Base-by-base conservation (phyloP, 1,284 basidiomycete species). In the Vanrija sp. region DNA sequence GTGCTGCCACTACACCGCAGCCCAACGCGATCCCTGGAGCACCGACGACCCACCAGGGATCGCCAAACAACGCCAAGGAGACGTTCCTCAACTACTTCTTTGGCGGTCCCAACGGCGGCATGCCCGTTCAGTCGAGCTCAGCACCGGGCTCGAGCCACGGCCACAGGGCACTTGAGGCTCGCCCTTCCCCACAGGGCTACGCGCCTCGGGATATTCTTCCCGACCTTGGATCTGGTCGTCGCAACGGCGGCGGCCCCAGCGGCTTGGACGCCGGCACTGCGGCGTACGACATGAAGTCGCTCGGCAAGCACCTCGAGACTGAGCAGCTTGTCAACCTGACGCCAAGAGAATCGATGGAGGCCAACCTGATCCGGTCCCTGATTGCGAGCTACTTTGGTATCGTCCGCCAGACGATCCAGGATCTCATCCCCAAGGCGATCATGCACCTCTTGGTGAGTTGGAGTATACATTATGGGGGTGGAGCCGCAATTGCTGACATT, bases 211-310 rank as follows among this genome's bases (percentile, higher is more conserved):
- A 75, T 42, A 49, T 75, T 14, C 65, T 78, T 49, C 76, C 75
- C 9, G 76, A 78, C 65, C 62, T 78, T 12, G 72, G 69, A 6
- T 67, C 65, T 18, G 63, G 68, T 15, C 60, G 72, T 53, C 52
- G 71, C 38, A 61, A 60, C 12, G 67, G 61, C n/a, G 51, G 63
- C 54, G 78, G 65, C 50, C 59, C 68, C 49, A 53, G 67, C 83
- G 82, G 83, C 43, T 82, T 88, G 49, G 90, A 92, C 67, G 87
- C 85, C 51, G 87, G 81, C 70, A 88, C 83, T 65, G 89, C 93
- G 47, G 93, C 91, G 39, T 98, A 86, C 75, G 94, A 98, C 75
- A 98, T 99, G 96, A 97, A 94, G 83, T 95, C 91, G 70, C 80
- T 98, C 48, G 92, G 94, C 57, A 94, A 89, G 78, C 95, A 99